Conservation (phyloP, 2,329 filamentous ascomycete genomes). For the Colletotrichum sp. region DNA sequence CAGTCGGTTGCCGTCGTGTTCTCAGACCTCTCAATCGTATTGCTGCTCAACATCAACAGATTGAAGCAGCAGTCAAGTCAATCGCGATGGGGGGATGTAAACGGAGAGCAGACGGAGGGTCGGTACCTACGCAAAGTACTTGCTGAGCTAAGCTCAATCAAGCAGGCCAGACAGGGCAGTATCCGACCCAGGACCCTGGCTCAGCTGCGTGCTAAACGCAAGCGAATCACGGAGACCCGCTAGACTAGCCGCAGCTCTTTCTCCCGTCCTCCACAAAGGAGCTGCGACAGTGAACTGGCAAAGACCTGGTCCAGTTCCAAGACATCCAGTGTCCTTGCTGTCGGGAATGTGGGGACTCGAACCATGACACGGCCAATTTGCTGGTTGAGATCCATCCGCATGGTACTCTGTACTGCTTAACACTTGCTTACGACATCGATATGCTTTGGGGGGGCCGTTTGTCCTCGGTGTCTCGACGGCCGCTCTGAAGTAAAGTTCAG, state of each 20-base stretch:
- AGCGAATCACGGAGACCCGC: background rate
- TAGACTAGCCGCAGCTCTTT: background rate
- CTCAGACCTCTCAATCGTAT: background rate
- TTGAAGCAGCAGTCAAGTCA: background rate
- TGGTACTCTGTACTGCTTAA: background rate
- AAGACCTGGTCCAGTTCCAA: background rate
- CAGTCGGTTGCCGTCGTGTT: background rate
- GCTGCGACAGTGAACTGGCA: background rate
- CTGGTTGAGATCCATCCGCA: background rate
- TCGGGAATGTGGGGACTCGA: slow-evolving; percentile 4
- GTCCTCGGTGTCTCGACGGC: background rate
- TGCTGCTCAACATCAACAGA: background rate
- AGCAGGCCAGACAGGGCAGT: background rate
- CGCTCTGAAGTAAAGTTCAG: background rate
- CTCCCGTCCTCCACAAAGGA: background rate
- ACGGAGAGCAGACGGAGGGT: background rate
- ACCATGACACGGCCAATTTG: background rate
- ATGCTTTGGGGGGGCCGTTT: background rate
- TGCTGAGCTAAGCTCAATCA: background rate
- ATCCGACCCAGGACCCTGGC: slow-evolving; percentile 4
- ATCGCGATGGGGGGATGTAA: background rate
- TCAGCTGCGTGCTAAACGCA: background rate
- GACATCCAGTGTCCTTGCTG: background rate
- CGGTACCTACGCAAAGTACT: background rate
- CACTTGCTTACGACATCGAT: background rate